Evolutionary conservation across 1,284 basidiomycete genomes (phyloP).

Genomic region (Tetrapyrgos nigripes): DNA sequence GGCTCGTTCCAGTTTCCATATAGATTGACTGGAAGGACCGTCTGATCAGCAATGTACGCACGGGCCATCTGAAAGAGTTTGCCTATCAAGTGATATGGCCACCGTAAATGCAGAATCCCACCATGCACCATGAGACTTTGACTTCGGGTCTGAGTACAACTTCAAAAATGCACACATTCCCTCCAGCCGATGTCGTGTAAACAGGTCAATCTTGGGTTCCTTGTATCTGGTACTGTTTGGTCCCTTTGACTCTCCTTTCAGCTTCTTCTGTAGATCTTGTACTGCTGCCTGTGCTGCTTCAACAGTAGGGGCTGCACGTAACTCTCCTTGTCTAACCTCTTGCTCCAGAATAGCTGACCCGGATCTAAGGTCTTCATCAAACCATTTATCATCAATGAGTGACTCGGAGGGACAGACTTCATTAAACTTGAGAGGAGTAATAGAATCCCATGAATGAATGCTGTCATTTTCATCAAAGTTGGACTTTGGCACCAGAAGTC

Average conservation of each 20-base stretch:
- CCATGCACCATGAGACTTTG: slow-evolving; percentile 14
- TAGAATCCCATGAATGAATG: too few relatives aligned
- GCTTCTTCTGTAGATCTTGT: neutral
- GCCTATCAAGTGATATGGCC: slow-evolving; percentile 13
- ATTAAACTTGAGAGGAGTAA: too few relatives aligned
- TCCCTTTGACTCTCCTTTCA: neutral
- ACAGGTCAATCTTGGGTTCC: neutral
- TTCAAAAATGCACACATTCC: neutral
- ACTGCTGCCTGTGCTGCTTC: neutral
- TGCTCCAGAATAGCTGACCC: too few relatives aligned
- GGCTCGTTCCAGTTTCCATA: slow-evolving; percentile 34
- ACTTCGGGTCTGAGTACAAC: slow-evolving; percentile 9
- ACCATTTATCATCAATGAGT: too few relatives aligned
- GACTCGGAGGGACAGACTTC: too few relatives aligned
- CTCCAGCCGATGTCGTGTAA: neutral
- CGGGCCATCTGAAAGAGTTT: slow-evolving; percentile 22
- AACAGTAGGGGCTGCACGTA: slow-evolving; percentile 1
- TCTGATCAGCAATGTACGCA: slow-evolving; percentile 28
- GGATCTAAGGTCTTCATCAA: too few relatives aligned
- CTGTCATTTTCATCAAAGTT: too few relatives aligned
- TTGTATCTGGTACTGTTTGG: neutral
- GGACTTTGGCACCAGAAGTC: too few relatives aligned
- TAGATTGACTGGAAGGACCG: slow-evolving; percentile 35
- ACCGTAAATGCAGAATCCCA: slow-evolving; percentile 8
- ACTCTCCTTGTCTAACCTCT: too few relatives aligned